Conservation (phyloP, 495 filamentous ascomycete species). For the Sphaerosporella brunnea region DNA sequence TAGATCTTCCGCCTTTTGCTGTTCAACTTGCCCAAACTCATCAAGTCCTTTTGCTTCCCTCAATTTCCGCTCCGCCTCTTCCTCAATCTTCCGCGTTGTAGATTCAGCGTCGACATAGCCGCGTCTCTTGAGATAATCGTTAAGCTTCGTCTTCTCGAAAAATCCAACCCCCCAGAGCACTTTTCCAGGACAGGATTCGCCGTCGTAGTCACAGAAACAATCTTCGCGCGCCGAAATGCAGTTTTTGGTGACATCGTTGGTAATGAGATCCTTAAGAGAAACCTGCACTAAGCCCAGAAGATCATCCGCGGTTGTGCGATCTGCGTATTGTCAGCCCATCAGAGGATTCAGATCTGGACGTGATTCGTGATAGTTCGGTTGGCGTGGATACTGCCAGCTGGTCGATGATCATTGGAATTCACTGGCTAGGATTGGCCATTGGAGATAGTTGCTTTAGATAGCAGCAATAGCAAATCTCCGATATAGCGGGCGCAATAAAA, state of each 20-base stretch:
- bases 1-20: conserved; percentile 34
- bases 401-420: conserved; percentile 6
- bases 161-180: conserved; percentile 51
- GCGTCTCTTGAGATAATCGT: conserved; percentile 39
- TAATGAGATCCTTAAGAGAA: conserved; percentile 3
- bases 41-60: conserved; percentile 40
- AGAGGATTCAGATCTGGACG: conserved; percentile 14
- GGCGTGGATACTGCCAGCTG: too few species aligned
- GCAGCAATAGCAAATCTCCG: too few species aligned
- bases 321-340: too few species aligned
- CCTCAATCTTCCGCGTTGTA: conserved; percentile 3
- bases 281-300: conserved; percentile 50
- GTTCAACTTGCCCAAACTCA: conserved; percentile 37
- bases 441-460: too few species aligned
- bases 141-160: conserved; percentile 37
- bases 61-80: conserved; percentile 38
- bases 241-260: conserved; percentile 24
- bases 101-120: conserved; percentile 33
- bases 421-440: not conserved
- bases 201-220: conserved; percentile 39
- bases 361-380: not conserved
- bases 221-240: conserved; percentile 40
- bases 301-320: conserved; percentile 46
- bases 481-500: too few species aligned
- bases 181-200: conserved; percentile 46